phyloP scores from a whole-genome alignment of 2,329 filamentous ascomycete genomes.

The Tolypocladium amazonense region DNA sequence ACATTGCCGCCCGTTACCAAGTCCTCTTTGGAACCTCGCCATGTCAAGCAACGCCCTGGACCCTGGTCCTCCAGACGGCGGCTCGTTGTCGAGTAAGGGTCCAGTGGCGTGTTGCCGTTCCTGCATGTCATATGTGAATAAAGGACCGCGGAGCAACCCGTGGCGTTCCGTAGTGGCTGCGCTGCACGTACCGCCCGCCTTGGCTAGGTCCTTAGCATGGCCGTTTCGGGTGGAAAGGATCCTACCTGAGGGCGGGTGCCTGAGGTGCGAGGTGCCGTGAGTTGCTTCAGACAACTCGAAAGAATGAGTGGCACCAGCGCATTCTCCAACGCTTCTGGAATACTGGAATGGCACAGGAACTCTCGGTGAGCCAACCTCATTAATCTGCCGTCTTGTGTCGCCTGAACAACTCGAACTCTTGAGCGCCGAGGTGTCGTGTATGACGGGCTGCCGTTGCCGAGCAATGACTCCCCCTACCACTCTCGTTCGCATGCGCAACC shows the following conservation, averaged over 20 bases:
- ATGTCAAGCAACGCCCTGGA: background rate
- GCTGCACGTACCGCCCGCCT: background rate
- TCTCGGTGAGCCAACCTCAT: background rate
- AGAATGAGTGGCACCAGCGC: background rate
- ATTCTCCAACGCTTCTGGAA: background rate
- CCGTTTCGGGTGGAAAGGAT: background rate
- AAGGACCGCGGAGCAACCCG: background rate
- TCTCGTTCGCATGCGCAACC: background rate
- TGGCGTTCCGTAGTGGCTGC: background rate
- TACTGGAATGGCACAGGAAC: too few species aligned
- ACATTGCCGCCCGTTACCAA: background rate
- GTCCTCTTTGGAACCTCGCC: background rate
- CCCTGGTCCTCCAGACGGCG: background rate
- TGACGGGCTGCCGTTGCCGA: background rate
- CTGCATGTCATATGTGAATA: background rate
- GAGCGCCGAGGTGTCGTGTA: background rate
- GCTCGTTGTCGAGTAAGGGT: background rate
- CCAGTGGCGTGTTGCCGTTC: background rate
- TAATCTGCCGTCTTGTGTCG: background rate
- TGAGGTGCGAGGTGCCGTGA: background rate
- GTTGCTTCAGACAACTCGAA: background rate
- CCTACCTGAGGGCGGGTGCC: background rate
- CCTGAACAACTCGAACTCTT: background rate
- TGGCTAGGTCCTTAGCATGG: background rate
- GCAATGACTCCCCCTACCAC: background rate